These are phyloP conservation scores for Huntiella decipiens DNA, from an alignment of 2,329 filamentous ascomycete species.

Conservation along the genomic window DNA sequence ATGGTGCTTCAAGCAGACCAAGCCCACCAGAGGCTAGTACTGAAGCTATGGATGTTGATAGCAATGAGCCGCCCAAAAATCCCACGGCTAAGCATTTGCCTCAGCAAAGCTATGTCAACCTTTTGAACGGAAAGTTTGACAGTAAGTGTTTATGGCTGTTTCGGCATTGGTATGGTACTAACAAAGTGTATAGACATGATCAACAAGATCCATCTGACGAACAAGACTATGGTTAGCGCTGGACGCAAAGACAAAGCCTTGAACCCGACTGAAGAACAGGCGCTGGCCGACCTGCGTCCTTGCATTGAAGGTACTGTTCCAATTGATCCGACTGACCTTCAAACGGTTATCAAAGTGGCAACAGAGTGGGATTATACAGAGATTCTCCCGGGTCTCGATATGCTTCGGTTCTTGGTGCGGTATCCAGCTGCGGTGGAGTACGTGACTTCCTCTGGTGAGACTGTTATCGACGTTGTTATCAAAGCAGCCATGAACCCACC, in stretches of 20 bases:
- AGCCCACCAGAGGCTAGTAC: conserved; percentile 20
- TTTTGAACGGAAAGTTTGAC: conserved; percentile 45
- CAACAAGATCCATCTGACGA: conserved; percentile 59
- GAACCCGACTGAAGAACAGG: conserved; percentile 49
- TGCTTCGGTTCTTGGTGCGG: conserved; percentile 65
- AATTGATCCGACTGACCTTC: conserved; percentile 32
- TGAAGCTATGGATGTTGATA: conserved; percentile 63
- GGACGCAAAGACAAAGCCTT: conserved; percentile 57
- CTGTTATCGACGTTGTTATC: conserved; percentile 37
- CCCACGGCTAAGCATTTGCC: conserved; percentile 41
- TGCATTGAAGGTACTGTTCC: conserved; percentile 41
- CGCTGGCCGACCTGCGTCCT: conserved; percentile 40
- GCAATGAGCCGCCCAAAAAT: conserved; percentile 28
- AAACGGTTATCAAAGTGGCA: conserved; percentile 50
- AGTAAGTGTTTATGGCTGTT: conserved; percentile 18
- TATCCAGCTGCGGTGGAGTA: conserved; percentile 47
- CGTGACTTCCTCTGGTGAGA: conserved; percentile 30
- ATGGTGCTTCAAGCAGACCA: conserved; percentile 65
- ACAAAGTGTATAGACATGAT: conserved; percentile 37
- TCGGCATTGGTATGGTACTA: conserved; percentile 3
- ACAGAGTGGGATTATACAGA: conserved; percentile 65
- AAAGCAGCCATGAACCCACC: conserved; percentile 22
- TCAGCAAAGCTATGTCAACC: conserved; percentile 60
- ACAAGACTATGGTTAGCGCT: conserved; percentile 49
- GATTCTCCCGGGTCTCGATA: conserved; percentile 66